Conservation (phyloP, 257 asterid species). For the Przewalskia tangutica region DNA sequence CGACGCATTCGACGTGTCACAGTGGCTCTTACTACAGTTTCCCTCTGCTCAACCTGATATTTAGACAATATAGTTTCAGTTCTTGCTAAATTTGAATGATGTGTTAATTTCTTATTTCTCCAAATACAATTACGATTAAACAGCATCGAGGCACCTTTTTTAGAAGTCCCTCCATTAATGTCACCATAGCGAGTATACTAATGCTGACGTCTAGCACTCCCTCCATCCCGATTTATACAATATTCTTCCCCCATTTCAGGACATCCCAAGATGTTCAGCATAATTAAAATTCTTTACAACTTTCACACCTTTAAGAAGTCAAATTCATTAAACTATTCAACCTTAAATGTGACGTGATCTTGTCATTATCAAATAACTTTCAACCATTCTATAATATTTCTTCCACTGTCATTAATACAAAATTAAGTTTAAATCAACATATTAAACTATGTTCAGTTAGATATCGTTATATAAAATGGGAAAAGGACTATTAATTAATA, state of each 20-base stretch:
- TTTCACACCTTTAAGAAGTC: background rate
- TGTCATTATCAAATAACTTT: background rate
- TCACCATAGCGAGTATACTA: background rate
- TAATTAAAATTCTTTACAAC: background rate
- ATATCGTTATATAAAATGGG: background rate
- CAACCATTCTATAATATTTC: background rate
- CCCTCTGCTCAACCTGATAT: slow-evolving; percentile 46
- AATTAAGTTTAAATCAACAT: background rate
- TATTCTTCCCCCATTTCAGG: background rate
- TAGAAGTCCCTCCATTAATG: background rate
- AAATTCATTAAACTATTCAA: background rate
- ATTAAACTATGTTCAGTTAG: background rate
- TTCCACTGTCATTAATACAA: background rate
- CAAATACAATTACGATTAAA: background rate
- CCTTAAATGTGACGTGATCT: background rate
- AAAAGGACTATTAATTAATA: background rate
- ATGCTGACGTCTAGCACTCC: background rate
- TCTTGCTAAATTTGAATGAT: background rate
- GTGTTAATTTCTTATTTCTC: background rate
- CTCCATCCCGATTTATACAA: background rate
- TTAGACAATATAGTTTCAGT: background rate
- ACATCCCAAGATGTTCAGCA: background rate
- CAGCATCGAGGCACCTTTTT: background rate
- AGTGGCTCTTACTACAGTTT: slow-evolving; percentile 57
- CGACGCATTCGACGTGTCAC: slow-evolving; percentile 71